Evolutionary conservation across 2,329 filamentous ascomycete species (phyloP).

Genomic region (Clonostachys sp.): DNA sequence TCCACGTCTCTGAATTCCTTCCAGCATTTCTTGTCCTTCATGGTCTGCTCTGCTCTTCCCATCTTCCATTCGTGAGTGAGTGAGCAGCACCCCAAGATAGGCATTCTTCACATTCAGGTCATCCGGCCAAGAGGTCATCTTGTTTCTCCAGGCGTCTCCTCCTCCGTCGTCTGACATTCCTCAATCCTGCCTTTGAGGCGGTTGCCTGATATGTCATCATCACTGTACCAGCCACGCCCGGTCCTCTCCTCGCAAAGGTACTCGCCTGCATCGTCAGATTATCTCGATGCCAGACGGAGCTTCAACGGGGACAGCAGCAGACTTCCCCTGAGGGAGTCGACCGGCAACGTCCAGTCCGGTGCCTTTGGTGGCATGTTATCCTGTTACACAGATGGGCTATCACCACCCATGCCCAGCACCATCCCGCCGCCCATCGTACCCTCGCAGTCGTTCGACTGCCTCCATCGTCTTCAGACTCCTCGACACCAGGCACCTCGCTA

Average conservation of each 20-base stretch:
- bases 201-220: slow-evolving; percentile 23
- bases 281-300: slow-evolving; percentile 38
- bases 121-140: not conserved
- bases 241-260: slow-evolving; percentile 47
- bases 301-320: slow-evolving; percentile 15
- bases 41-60: slow-evolving; percentile 12
- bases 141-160: no score
- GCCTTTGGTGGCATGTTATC: slow-evolving; percentile 33
- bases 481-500: not conserved
- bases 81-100: not conserved
- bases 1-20: slow-evolving; percentile 36
- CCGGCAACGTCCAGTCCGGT: slow-evolving; percentile 40
- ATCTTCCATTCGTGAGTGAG: slow-evolving; percentile 7
- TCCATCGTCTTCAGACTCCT: slow-evolving; percentile 27
- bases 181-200: no score
- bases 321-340: slow-evolving; percentile 46
- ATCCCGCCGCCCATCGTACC: slow-evolving; percentile 43
- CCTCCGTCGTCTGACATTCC: no score
- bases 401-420: no score
- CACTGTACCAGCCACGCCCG: slow-evolving; percentile 35
- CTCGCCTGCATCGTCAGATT: slow-evolving; percentile 36
- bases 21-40: slow-evolving; percentile 26
- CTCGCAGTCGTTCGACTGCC: slow-evolving; percentile 39
- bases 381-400: slow-evolving; percentile 21
- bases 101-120: not conserved